Evolutionary conservation across 2,329 filamentous ascomycete genomes (phyloP).

Genomic region (Botrytis fragariae): DNA sequence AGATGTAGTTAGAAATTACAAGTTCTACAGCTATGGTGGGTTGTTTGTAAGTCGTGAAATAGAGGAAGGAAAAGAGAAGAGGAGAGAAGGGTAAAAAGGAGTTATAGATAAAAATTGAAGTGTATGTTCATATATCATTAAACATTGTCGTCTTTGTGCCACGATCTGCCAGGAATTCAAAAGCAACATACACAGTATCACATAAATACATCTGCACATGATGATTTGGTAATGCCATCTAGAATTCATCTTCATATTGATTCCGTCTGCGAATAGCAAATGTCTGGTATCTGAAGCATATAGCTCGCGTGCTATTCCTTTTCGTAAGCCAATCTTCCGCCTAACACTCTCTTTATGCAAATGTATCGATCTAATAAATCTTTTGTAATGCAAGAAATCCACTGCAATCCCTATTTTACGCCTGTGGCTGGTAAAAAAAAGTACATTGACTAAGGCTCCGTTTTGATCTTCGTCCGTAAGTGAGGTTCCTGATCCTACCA

Average conservation of each 20-base stretch:
- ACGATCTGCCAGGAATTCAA: neutral
- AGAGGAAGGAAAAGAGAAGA: neutral
- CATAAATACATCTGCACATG: neutral
- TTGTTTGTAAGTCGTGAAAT: neutral
- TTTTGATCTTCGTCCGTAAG: constrained; percentile 36
- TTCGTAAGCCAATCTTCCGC: neutral
- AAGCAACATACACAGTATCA: neutral
- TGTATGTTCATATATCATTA: neutral
- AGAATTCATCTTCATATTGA: neutral
- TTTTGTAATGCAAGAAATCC: neutral
- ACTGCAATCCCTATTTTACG: neutral
- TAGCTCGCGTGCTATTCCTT: neutral
- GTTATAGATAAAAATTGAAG: neutral
- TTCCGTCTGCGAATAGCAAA: neutral
- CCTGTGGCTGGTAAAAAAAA: neutral
- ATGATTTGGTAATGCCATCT: neutral
- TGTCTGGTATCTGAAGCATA: neutral
- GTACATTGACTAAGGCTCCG: constrained; percentile 8
- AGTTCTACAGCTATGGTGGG: neutral
- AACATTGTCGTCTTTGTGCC: too few relatives aligned
- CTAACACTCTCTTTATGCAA: neutral
- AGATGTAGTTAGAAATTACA: neutral
- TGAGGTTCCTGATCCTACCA: constrained; percentile 16
- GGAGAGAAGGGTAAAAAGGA: neutral
- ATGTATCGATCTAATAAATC: neutral